These are phyloP conservation scores for Betula pendula DNA, from an alignment of 306 rosid genomes.

Conservation along the genomic window DNA sequence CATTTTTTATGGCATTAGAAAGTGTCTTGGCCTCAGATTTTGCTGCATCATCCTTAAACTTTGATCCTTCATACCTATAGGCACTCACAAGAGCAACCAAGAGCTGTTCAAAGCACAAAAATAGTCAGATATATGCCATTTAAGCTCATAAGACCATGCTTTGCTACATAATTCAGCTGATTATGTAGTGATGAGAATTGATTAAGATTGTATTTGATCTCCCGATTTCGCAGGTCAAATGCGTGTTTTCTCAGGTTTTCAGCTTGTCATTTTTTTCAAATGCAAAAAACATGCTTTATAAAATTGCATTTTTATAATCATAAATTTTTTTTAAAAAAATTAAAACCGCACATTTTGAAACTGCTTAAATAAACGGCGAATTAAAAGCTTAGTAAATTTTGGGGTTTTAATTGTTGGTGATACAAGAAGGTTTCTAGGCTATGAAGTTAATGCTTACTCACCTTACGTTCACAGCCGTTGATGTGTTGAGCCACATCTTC, in stretches of 20 bases:
- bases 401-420: neutral
- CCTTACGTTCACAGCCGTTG: slow-evolving; percentile 66
- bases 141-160: no score
- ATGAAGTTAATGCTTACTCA: slow-evolving; percentile 3
- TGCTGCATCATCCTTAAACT: slow-evolving; percentile 56
- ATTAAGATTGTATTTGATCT: no score
- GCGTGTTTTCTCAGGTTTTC: no score
- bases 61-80: slow-evolving; percentile 89
- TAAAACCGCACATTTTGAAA: no score
- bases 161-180: no score
- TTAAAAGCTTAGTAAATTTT: neutral
- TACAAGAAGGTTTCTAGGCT: neutral
- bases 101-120: slow-evolving; percentile 51
- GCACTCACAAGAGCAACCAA: slow-evolving; percentile 86
- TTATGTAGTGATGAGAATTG: no score
- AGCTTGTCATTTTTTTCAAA: no score
- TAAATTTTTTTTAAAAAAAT: no score
- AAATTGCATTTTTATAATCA: no score
- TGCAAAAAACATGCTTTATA: no score
- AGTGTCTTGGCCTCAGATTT: slow-evolving; percentile 67
- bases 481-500: slow-evolving; percentile 77
- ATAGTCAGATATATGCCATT: neutral
- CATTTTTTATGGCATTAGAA: slow-evolving; percentile 52
- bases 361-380: no score
- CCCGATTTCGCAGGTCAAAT: no score